phyloP scores from a whole-genome alignment of 805 yeast species.

The Sugiyamaella lignohabitans region DNA sequence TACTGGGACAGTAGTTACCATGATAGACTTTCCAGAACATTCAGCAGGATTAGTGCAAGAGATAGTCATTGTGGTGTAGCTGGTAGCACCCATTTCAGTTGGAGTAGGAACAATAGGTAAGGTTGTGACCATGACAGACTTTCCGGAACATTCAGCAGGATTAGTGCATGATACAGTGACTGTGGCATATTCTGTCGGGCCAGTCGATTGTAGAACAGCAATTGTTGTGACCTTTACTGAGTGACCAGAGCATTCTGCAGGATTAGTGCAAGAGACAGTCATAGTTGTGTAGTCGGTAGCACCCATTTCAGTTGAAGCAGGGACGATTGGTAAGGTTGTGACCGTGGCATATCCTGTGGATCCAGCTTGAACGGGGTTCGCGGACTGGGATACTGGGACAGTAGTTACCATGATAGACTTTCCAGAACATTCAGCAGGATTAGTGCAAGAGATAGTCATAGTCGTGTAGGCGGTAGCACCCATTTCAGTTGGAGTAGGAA shows the following conservation, averaged over 20 bases:
- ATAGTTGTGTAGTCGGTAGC: slow-evolving; percentile 2
- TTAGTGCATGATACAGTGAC: slow-evolving; percentile 3
- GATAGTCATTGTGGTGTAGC: slow-evolving; percentile 7
- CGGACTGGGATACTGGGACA: no score
- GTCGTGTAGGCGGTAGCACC: no score
- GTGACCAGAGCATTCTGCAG: not conserved
- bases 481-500: no score
- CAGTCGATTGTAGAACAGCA: not conserved
- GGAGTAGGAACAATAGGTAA: slow-evolving; percentile 1
- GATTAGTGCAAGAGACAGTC: not conserved
- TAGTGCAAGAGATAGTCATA: no score
- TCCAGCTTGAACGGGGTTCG: no score
- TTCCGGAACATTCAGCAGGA: slow-evolving; percentile 7
- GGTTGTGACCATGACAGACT: slow-evolving; percentile 3
- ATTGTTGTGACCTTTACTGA: not conserved
- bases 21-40: slow-evolving; percentile 1
- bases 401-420: no score
- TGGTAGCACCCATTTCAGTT: not conserved
- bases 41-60: slow-evolving; percentile 16
- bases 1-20: slow-evolving; percentile 3
- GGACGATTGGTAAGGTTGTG: not conserved
- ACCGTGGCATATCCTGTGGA: no score
- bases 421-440: no score
- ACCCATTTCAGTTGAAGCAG: not conserved
- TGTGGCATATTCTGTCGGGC: slow-evolving; percentile 1